Evolutionary conservation across 2,329 filamentous ascomycete genomes (phyloP).

Genomic region (Xylariomycetidae sp.): DNA sequence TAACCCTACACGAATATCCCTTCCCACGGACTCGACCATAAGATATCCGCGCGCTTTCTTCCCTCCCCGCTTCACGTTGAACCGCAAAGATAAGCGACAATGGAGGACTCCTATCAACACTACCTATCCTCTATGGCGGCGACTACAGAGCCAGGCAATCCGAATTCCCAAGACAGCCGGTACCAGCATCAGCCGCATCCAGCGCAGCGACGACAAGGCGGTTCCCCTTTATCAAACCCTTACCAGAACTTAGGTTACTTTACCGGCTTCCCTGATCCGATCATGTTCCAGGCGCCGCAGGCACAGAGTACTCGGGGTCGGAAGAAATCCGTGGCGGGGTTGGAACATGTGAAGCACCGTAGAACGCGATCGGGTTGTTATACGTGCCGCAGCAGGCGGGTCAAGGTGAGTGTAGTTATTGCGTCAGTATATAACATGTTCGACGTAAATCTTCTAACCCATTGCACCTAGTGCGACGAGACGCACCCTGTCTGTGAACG

Average conservation of each 20-base stretch:
- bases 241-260: conserved; percentile 48
- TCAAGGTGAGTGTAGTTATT: conserved; percentile 55
- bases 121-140: conserved; percentile 51
- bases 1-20: too few species aligned
- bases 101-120: conserved; percentile 55
- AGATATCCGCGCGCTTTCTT: too few species aligned
- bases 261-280: conserved; percentile 45
- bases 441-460: too few species aligned
- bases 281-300: conserved; percentile 44
- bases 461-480: conserved; percentile 74
- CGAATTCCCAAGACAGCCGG: conserved; percentile 36
- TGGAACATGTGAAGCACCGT: conserved; percentile 83
- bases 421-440: too few species aligned
- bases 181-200: conserved; percentile 29
- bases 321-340: conserved; percentile 45
- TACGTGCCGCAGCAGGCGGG: conserved; percentile 82
- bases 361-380: conserved; percentile 91
- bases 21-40: too few species aligned
- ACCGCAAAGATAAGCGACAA: too few species aligned
- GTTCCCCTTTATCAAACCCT: conserved; percentile 33
- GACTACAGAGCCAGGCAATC: conserved; percentile 30
- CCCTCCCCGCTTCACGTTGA: too few species aligned
- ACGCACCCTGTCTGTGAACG: conserved; percentile 78
- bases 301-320: conserved; percentile 38
- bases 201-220: conserved; percentile 23